Evolutionary conservation across 768 basidiomycete species (phyloP).

Genomic region (Termitomyces sp.): DNA sequence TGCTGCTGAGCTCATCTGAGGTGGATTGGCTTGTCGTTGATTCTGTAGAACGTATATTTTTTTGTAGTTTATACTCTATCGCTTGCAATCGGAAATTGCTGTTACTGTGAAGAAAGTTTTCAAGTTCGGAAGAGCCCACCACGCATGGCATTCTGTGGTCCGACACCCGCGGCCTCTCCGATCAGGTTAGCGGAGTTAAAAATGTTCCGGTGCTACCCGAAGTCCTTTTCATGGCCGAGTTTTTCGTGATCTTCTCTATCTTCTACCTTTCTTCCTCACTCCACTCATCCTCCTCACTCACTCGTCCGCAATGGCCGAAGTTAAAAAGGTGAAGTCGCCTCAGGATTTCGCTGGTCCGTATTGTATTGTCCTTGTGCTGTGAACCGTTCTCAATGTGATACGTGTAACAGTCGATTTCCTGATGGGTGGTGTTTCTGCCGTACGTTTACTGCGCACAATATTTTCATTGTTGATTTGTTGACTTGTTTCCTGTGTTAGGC

Average conservation of each 20-base stretch:
- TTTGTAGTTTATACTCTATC: conserved; percentile 14
- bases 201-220: conserved; percentile 45
- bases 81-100: neutral
- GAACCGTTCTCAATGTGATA: conserved; percentile 13
- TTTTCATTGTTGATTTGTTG: conserved; percentile 13
- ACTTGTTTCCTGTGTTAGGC: conserved; percentile 47
- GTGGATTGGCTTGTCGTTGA: conserved; percentile 1
- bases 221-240: conserved; percentile 40
- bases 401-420: conserved; percentile 73
- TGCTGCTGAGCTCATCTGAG: conserved; percentile 91
- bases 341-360: conserved; percentile 83
- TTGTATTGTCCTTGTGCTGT: conserved; percentile 4
- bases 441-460: conserved; percentile 30
- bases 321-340: conserved; percentile 80
- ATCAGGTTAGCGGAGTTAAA: conserved; percentile 35
- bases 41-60: conserved; percentile 12
- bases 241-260: conserved; percentile 34
- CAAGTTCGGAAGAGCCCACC: neutral
- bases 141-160: neutral
- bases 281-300: conserved; percentile 46
- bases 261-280: conserved; percentile 40
- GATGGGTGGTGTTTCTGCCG: conserved; percentile 95
- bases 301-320: conserved; percentile 71
- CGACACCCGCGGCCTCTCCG: conserved; percentile 11
- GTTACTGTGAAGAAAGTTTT: neutral